These are phyloP conservation scores for Fusarium illudens DNA, from an alignment of 2,329 filamentous ascomycete genomes.

Conservation along the genomic window DNA sequence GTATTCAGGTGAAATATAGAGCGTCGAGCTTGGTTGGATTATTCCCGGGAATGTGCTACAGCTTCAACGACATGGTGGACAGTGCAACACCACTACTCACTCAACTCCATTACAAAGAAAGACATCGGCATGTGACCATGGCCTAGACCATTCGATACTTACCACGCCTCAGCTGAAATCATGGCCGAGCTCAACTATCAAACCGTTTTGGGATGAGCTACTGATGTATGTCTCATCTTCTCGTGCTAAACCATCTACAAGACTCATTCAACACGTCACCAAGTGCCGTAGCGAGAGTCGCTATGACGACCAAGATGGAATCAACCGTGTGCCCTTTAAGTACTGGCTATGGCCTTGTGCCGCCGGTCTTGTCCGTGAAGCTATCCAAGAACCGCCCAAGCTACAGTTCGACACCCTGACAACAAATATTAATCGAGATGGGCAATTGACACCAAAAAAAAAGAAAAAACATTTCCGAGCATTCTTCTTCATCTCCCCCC, in stretches of 20 bases:
- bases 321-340: not conserved
- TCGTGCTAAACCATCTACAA: not conserved
- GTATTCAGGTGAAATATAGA: not conserved
- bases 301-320: not conserved
- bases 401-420: too few relatives aligned
- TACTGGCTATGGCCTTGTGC: not conserved
- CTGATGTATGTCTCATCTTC: slow-evolving; percentile 12
- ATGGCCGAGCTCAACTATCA: not conserved
- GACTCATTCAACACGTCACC: not conserved
- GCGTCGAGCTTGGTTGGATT: not conserved
- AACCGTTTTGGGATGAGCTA: slow-evolving; percentile 4
- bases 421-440: too few relatives aligned
- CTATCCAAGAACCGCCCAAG: too few relatives aligned
- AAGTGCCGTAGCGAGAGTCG: not conserved
- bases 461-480: not conserved
- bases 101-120: not conserved
- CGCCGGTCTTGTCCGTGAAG: not conserved
- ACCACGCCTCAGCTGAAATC: not conserved
- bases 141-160: not conserved
- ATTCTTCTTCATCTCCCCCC: not conserved
- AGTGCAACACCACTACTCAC: not conserved
- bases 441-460: too few relatives aligned
- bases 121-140: not conserved
- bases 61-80: too few relatives aligned
- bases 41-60: not conserved